Percentiles rank a stretch among this genome's conserved stretches.
Conservation (phyloP, 805 yeast species). For the Teunomyces barrocoloradensis region DNA sequence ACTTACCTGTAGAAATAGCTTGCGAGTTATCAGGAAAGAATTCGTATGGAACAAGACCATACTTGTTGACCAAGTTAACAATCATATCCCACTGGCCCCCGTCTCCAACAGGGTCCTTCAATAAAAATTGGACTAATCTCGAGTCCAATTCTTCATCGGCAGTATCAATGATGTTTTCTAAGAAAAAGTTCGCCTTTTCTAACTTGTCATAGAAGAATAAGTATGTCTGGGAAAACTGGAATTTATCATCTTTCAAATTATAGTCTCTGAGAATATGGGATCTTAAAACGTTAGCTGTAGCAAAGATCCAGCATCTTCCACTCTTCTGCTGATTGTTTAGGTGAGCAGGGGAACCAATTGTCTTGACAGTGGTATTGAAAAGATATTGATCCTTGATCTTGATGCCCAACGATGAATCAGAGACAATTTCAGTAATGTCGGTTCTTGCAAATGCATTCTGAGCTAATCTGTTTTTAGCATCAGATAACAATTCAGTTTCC, state of each 20-base stretch:
- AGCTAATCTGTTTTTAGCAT: constrained; percentile 51
- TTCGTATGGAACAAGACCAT: constrained; percentile 76
- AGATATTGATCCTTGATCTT: constrained; percentile 27
- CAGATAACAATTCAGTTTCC: constrained; percentile 44
- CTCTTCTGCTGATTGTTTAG: constrained; percentile 62
- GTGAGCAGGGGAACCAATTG: constrained; percentile 34
- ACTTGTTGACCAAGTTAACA: constrained; percentile 70
- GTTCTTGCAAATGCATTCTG: constrained; percentile 53
- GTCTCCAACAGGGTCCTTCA: constrained; percentile 67
- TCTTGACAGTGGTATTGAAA: constrained; percentile 36
- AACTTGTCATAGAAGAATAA: constrained; percentile 82
- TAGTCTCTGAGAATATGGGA: constrained; percentile 58
- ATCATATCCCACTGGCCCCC: constrained; percentile 92
- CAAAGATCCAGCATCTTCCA: constrained; percentile 90
- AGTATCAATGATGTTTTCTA: constrained; percentile 74
- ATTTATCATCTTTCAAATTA: constrained; percentile 49
- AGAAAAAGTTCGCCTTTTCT: constrained; percentile 78
- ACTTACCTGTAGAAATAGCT: constrained; percentile 50
- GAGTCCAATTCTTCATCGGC: constrained; percentile 64
- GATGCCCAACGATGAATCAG: constrained; percentile 24
- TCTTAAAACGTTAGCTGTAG: constrained; percentile 73
- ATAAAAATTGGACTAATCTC: constrained; percentile 63
- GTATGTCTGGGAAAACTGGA: constrained; percentile 76
- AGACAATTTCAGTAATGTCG: constrained; percentile 42
- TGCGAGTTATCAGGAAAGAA: constrained; percentile 70